These are phyloP conservation scores for Wallacemonas collosoma DNA, from an alignment of 208 protist genomes.

Conservation along the genomic window DNA sequence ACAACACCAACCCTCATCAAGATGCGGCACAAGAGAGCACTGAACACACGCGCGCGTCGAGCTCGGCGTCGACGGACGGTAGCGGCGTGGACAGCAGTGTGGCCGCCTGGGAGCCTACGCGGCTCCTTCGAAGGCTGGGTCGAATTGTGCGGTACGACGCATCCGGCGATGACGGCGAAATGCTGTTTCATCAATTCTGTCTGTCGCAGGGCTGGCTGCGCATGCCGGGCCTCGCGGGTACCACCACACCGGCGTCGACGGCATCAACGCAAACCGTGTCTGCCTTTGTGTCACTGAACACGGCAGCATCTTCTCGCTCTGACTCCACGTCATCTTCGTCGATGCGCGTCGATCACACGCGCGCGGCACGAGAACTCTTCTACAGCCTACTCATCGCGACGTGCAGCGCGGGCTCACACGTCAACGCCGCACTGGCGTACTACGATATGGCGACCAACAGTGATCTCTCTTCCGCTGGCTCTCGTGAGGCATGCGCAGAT, in stretches of 20 bases:
- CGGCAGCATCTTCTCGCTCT: too few relatives aligned
- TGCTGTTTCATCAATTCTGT: conserved; percentile 64
- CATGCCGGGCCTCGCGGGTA: neutral
- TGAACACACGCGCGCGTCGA: too few relatives aligned
- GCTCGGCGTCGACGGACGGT: too few relatives aligned
- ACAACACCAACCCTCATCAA: too few relatives aligned
- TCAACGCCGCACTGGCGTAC: conserved; percentile 46
- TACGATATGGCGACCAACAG: conserved; percentile 15
- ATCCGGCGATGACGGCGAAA: conserved; percentile 70
- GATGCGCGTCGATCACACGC: neutral
- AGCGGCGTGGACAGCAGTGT: neutral
- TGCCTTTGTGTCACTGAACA: too few relatives aligned
- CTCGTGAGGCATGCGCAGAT: too few relatives aligned
- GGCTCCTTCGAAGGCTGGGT: conserved; percentile 24
- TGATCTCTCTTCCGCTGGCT: too few relatives aligned
- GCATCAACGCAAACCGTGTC: too few relatives aligned
- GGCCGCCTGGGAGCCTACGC: conserved; percentile 8
- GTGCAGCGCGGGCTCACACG: conserved; percentile 56
- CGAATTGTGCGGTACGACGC: conserved; percentile 59
- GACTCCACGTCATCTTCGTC: neutral
- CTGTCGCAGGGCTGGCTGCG: neutral
- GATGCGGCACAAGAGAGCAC: too few relatives aligned
- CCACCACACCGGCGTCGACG: too few relatives aligned
- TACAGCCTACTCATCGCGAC: conserved; percentile 67
- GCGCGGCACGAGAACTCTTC: conserved; percentile 33